These are phyloP conservation scores for Pseudogymnoascus sp. DNA, from an alignment of 2,329 filamentous ascomycete species.

Conservation along the genomic window DNA sequence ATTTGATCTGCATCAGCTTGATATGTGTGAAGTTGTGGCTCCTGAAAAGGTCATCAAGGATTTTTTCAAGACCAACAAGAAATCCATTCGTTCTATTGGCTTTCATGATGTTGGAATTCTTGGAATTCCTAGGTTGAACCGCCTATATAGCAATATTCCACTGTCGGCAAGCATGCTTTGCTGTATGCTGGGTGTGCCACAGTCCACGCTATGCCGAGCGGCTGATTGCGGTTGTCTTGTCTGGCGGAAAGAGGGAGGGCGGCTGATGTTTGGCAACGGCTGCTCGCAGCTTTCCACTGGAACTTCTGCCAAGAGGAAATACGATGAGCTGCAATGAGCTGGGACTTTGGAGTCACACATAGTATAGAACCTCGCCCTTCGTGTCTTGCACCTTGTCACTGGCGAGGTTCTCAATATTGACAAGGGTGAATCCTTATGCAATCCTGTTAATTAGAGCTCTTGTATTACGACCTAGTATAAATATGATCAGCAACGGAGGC, in stretches of 20 bases:
- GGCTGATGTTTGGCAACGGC: background rate
- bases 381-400: background rate
- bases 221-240: constrained; percentile 14
- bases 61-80: constrained; percentile 13
- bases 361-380: background rate
- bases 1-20: constrained; percentile 8
- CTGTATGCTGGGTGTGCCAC: constrained; percentile 17
- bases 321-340: background rate
- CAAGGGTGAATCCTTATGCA: too few relatives aligned
- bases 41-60: constrained; percentile 5
- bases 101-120: background rate
- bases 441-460: too few relatives aligned
- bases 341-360: background rate
- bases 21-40: constrained; percentile 11
- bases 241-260: constrained; percentile 10
- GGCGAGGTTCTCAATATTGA: too few relatives aligned
- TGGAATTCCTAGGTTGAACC: background rate
- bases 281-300: background rate
- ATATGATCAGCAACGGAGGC: too few relatives aligned
- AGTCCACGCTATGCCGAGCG: constrained; percentile 17
- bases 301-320: background rate
- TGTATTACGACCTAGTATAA: too few relatives aligned
- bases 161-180: background rate
- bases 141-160: background rate
- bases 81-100: background rate